Base-by-base conservation (phyloP, 1,139 yeast genomes). In the Spencermartinsiella ligniputridi region DNA sequence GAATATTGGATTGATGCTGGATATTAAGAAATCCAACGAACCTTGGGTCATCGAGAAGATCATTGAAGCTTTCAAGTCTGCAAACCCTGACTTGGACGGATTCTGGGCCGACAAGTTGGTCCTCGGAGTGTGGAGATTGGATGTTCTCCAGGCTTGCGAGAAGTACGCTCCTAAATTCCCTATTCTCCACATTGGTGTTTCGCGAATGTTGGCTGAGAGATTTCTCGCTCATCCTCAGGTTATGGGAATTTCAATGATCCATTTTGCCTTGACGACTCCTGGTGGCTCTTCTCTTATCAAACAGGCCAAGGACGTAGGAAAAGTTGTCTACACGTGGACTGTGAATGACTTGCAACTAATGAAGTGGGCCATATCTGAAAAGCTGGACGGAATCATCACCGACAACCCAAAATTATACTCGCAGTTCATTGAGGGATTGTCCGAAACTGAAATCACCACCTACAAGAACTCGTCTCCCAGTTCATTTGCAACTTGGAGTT, bases 81-180 rank as follows among this genome's bases (percentile, higher is more conserved):
- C 76, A 4, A 69, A 75, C 35, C 58, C 68, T 18, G 81, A 83
- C 58, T 47, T 78, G 33, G 57, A 63, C 13, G 47, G 50, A 8
- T 85, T 73, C 67, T 90, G 97, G 97, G 72, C 74, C 44, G 68
- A 71, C 25, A 74, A 78, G 39, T 67, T 88, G 39, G 81, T 83
- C 44, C 78, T 88, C 60, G 97, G 97, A 0, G 65, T 90, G 27
- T 92, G 97, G 97, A 70, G 77, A 51, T 61, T 82, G 41, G 77
- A 76, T 45, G 84, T 83, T 58, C 74, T 84, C 52, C 74, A 77
- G 51, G 79, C 73, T 50, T 76, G 76, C 11, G 63, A 67, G 37
- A 54, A 54, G 20, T 64, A 72, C 12, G 68, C 72, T 3, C 65
- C 75, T 1, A 65, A 63, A 12, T 72, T 79, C 44, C 69, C 71